These are phyloP conservation scores for Tulasnella sp. DNA, from an alignment of 768 basidiomycete species.

Conservation along the genomic window DNA sequence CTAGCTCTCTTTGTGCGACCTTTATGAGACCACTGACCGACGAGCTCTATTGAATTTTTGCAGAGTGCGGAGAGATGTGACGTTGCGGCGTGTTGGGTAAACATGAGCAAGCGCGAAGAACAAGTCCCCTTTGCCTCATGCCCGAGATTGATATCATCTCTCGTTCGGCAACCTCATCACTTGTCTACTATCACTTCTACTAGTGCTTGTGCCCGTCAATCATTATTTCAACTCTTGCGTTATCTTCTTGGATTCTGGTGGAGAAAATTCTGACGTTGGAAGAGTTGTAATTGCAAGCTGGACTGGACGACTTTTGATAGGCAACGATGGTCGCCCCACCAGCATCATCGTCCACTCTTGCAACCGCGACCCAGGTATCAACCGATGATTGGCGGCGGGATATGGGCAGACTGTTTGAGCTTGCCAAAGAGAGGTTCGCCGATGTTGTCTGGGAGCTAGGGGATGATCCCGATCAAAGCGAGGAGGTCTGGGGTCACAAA, in stretches of 20 bases:
- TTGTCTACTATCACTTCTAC: too few relatives aligned
- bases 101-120: too few relatives aligned
- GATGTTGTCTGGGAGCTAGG: constrained; percentile 87
- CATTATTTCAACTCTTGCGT: too few relatives aligned
- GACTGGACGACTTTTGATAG: neutral
- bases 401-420: constrained; percentile 60
- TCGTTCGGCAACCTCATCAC: too few relatives aligned
- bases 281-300: neutral
- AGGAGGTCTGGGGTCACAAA: constrained; percentile 87
- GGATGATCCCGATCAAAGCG: constrained; percentile 35
- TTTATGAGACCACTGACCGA: too few relatives aligned
- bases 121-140: too few relatives aligned
- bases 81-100: too few relatives aligned
- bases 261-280: too few relatives aligned
- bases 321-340: constrained; percentile 6
- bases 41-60: too few relatives aligned
- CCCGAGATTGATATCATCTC: too few relatives aligned
- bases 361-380: constrained; percentile 28
- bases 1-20: constrained; percentile 8
- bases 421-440: constrained; percentile 86
- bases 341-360: constrained; percentile 12
- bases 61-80: constrained; percentile 27
- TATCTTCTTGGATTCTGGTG: too few relatives aligned
- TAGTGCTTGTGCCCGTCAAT: too few relatives aligned
- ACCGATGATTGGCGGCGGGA: constrained; percentile 72